Evolutionary conservation across 1,284 basidiomycete genomes (phyloP).

Genomic region (Lentinula novae-zelandiae): DNA sequence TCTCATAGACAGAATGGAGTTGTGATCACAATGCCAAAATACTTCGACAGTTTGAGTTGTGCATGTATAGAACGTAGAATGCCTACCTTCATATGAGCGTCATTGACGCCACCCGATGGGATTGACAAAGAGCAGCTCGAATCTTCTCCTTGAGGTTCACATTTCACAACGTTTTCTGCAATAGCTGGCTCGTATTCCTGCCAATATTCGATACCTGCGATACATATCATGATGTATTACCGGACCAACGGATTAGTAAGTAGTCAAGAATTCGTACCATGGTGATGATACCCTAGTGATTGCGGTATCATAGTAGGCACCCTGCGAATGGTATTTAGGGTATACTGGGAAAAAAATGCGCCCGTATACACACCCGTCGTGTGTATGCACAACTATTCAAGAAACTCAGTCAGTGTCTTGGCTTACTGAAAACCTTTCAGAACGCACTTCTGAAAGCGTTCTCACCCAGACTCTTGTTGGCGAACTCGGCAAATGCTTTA

Average conservation of each 20-base stretch:
- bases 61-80: background rate
- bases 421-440: background rate
- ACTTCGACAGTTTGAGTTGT: constrained; percentile 19
- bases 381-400: constrained; percentile 38
- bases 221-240: background rate
- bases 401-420: too few species aligned
- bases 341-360: background rate
- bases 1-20: constrained; percentile 36
- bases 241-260: background rate
- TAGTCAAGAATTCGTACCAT: constrained; percentile 20
- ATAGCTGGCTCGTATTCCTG: constrained; percentile 23
- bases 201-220: constrained; percentile 28
- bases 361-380: constrained; percentile 34
- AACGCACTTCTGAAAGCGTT: constrained; percentile 28
- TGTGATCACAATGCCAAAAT: constrained; percentile 29
- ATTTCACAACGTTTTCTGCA: constrained; percentile 19
- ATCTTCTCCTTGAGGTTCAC: constrained; percentile 26
- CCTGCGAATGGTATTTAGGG: constrained; percentile 10
- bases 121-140: constrained; percentile 25
- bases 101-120: constrained; percentile 23
- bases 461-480: constrained; percentile 11
- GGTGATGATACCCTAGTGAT: constrained; percentile 35
- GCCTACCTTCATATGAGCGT: constrained; percentile 24
- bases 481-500: constrained; percentile 16
- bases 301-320: constrained; percentile 28